Evolutionary conservation across 2,329 filamentous ascomycete genomes (phyloP).

Genomic region (Cercospora janseana): DNA sequence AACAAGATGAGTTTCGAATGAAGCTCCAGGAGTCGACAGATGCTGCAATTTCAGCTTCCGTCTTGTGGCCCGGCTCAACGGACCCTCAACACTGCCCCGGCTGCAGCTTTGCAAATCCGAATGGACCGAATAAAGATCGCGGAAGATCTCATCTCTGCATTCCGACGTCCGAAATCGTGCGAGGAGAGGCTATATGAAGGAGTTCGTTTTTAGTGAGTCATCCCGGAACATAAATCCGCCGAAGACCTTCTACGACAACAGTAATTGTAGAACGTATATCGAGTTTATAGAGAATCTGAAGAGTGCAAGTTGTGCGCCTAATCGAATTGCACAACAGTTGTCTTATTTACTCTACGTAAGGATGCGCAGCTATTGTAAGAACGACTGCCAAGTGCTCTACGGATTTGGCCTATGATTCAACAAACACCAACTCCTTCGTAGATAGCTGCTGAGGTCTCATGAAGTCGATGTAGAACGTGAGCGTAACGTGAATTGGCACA

Average conservation of each 20-base stretch:
- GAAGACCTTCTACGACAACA: no score
- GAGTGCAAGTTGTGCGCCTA: no score
- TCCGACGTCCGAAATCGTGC: not conserved
- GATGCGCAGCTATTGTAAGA: no score
- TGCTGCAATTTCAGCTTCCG: not conserved
- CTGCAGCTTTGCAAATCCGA: not conserved
- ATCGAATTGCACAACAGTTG: no score
- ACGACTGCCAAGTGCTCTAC: no score
- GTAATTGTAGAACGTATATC: no score
- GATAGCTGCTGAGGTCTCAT: not conserved
- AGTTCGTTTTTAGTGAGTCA: no score
- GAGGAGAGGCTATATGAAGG: not conserved
- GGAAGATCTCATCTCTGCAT: not conserved
- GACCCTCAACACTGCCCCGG: not conserved
- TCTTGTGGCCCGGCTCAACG: not conserved
- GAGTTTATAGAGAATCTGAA: no score
- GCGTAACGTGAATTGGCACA: not conserved
- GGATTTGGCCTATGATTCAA: no score
- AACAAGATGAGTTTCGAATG: conserved; percentile 36
- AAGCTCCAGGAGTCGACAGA: not conserved
- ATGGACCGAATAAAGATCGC: not conserved
- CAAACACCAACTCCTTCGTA: no score
- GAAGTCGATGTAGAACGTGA: not conserved
- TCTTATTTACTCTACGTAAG: no score
- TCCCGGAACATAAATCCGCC: no score